A percentile compares a stretch with the other conserved stretches of the same genome.
These are phyloP conservation scores for Stramenopiles sp. DNA, from an alignment of 352 stramenopile genomes.

Conservation along the genomic window DNA sequence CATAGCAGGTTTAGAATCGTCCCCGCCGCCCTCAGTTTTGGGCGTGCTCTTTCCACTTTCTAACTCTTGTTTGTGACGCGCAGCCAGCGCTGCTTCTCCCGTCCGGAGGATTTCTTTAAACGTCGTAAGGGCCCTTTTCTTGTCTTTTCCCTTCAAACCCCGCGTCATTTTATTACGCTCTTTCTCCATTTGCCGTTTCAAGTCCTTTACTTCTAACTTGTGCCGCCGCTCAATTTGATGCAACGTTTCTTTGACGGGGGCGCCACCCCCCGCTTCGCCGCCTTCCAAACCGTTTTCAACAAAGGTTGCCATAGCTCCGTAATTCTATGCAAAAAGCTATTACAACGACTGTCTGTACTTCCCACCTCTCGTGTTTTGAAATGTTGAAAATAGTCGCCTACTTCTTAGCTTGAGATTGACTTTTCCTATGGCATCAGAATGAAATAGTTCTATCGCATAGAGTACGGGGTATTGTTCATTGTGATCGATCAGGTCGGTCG, in stretches of 20 bases:
- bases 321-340: too few relatives aligned
- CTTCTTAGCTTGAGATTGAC: too few relatives aligned
- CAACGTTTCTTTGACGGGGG: slow-evolving; percentile 1
- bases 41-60: background rate
- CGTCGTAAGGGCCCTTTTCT: background rate
- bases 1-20: background rate
- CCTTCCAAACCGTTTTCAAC: too few relatives aligned
- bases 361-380: too few relatives aligned
- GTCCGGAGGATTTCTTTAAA: background rate
- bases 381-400: too few relatives aligned
- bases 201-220: background rate
- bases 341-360: too few relatives aligned
- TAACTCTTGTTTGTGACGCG: background rate
- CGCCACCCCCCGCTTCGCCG: too few relatives aligned
- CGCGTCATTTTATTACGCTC: background rate
- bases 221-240: background rate
- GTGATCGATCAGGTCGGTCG: too few relatives aligned
- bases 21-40: background rate
- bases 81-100: background rate
- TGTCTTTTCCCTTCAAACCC: background rate
- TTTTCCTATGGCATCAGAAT: too few relatives aligned
- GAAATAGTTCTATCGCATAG: too few relatives aligned
- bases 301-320: too few relatives aligned
- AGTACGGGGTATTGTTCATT: too few relatives aligned
- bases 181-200: background rate